phyloP scores from a whole-genome alignment of 768 basidiomycete species.

The Phaffia australis region DNA sequence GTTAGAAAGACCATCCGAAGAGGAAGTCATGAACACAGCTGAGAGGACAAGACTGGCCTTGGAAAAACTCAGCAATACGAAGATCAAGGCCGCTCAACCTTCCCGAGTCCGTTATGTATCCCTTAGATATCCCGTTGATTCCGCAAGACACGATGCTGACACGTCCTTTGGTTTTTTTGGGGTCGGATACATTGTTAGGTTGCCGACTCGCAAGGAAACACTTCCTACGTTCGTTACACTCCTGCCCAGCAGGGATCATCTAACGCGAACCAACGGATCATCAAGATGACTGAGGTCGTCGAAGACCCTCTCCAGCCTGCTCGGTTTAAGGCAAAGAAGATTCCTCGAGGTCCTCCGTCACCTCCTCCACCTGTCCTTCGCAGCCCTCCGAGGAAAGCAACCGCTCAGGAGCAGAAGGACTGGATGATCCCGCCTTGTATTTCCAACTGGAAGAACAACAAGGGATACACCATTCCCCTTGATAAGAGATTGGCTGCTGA shows the following conservation, averaged over 20 bases:
- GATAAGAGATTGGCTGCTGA: slow-evolving; percentile 97
- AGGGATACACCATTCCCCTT: slow-evolving; percentile 96
- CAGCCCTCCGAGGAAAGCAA: slow-evolving; percentile 90
- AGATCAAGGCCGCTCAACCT: slow-evolving; percentile 97
- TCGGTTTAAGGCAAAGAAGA: slow-evolving; percentile 97
- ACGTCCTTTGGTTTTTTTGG: neutral
- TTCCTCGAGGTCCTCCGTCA: slow-evolving; percentile 88
- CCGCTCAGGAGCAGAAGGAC: slow-evolving; percentile 95
- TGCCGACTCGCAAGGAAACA: slow-evolving; percentile 69
- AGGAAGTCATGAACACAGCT: slow-evolving; percentile 78
- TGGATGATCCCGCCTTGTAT: slow-evolving; percentile 99
- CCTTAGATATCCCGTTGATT: neutral
- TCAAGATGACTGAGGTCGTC: slow-evolving; percentile 96
- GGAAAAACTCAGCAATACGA: slow-evolving; percentile 84
- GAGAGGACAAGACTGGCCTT: slow-evolving; percentile 83
- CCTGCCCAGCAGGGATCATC: slow-evolving; percentile 47
- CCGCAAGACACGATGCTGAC: neutral
- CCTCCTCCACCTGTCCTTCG: slow-evolving; percentile 92
- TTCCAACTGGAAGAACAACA: slow-evolving; percentile 99
- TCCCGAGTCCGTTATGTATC: slow-evolving; percentile 45
- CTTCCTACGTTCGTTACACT: slow-evolving; percentile 89
- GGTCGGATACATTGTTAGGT: slow-evolving; percentile 44
- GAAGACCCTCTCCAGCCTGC: slow-evolving; percentile 97
- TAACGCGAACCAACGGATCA: slow-evolving; percentile 85
- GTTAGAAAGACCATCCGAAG: slow-evolving; percentile 91